Base-by-base conservation (phyloP, 225 moss, liverwort and hornwort species). In the Takakia lepidozioides region DNA sequence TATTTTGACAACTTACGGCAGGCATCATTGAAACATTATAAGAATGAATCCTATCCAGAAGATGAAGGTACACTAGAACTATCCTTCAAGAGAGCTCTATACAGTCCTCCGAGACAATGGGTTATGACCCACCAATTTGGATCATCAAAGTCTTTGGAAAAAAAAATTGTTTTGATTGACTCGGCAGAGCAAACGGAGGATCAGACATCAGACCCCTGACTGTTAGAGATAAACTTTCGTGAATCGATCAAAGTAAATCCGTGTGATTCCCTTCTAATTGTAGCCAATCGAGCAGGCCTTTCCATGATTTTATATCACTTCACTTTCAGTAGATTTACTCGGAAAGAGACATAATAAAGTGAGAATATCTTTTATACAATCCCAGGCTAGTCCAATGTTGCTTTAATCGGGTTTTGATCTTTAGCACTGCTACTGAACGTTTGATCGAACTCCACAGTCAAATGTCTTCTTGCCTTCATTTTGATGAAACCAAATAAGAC, bases 351-450 rank as follows among this genome's bases (percentile, higher is more conserved):
- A 39, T 39, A 39, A 14, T 39, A 15, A 14, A 39, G 10, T 39
- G 10, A 11, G 18, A 3, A 1, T 5, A 39, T 39, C 18, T 5
- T 38, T 38, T 38, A 18, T 15, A 38, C 8, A 16, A 14, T n/a
- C 19, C 40, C 15, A 16, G 40, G 40, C 40, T 19, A 41, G 19
- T 41, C 40, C 40, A 41, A 16, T 16, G 40, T 41, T 41, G 40
- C 40, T n/a, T 41, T 19, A 16, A 41, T 9, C 17, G 3, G 40
- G 40, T 41, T 41, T 16, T 19, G 1, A 41, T 41, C 40, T 41
- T 41, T 41, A 19, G 15, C 40, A 41, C 13, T 41, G 40, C 40
- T 41, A 16, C 16, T 9, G 40, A 41, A 41, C 19, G 16, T 41
- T 4, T 16, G 15, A 19, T 16, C 10, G n/a, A 41, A 41, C 15